These are phyloP conservation scores for Carex myosuroides DNA, from an alignment of 176 grass and related monocot genomes.

Conservation along the genomic window DNA sequence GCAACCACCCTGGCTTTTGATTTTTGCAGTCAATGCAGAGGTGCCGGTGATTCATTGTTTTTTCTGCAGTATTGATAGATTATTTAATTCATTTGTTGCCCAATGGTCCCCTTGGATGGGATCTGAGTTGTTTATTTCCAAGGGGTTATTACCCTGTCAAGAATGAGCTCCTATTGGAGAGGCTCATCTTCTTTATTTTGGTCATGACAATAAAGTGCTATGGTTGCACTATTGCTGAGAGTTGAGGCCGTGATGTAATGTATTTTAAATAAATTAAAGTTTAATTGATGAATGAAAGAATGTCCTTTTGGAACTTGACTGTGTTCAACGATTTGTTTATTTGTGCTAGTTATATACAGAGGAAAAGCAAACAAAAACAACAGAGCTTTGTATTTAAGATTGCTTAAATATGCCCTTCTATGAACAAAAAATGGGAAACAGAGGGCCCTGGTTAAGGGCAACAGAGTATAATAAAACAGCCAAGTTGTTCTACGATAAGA, in stretches of 20 bases:
- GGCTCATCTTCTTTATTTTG: constrained; percentile 7
- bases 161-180: constrained; percentile 21
- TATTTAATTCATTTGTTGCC: not conserved
- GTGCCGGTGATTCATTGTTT: not conserved
- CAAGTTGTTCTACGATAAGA: too few relatives aligned
- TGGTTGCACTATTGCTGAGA: constrained; percentile 3
- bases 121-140: not conserved
- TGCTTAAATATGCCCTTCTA: too few relatives aligned
- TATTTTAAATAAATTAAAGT: not conserved
- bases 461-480: too few relatives aligned
- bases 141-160: not conserved
- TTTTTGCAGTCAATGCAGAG: constrained; percentile 46
- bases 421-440: too few relatives aligned
- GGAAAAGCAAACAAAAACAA: not conserved
- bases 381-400: not conserved
- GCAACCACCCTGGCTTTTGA: constrained; percentile 73
- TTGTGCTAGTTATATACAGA: not conserved
- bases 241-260: not conserved
- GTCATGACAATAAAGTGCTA: not conserved
- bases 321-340: not conserved
- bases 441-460: too few relatives aligned
- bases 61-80: not conserved
- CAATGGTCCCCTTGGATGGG: not conserved
- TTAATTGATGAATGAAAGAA: not conserved
- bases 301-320: not conserved